Percentiles rank a stretch among this genome's conserved stretches.
Evolutionary conservation across 2,329 filamentous ascomycete species (phyloP).

Genomic region (Phoma sp.): DNA sequence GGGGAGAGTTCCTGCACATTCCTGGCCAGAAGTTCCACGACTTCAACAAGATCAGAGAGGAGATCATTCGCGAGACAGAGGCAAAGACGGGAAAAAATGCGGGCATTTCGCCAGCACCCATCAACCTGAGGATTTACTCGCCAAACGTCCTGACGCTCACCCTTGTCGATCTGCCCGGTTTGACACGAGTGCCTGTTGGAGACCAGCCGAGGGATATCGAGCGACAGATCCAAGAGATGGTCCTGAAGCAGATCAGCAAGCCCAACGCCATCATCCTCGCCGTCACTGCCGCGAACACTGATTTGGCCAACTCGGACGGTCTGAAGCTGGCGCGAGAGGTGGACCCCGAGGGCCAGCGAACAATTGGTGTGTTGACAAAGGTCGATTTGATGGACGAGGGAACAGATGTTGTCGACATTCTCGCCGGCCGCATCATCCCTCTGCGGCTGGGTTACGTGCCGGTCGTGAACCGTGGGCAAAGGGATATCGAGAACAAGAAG

Average conservation of each 20-base stretch:
- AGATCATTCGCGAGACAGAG: slow-evolving; percentile 96
- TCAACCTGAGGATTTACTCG: slow-evolving; percentile 98
- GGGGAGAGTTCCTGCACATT: slow-evolving; percentile 98
- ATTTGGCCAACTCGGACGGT: slow-evolving; percentile 98
- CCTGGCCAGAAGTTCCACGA: slow-evolving; percentile 97
- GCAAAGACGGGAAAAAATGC: slow-evolving; percentile 95
- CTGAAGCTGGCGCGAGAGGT: slow-evolving; percentile 96
- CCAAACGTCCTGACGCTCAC: slow-evolving; percentile 97
- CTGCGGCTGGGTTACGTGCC: slow-evolving; percentile 94
- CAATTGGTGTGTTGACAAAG: slow-evolving; percentile 97
- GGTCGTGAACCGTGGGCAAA: slow-evolving; percentile 95
- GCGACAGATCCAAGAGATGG: slow-evolving; percentile 96
- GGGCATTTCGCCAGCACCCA: slow-evolving; percentile 94
- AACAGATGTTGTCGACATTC: slow-evolving; percentile 97
- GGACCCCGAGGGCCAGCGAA: slow-evolving; percentile 95
- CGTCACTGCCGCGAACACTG: slow-evolving; percentile 94
- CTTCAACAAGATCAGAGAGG: slow-evolving; percentile 97
- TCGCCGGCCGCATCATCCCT: slow-evolving; percentile 96
- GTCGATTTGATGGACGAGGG: slow-evolving; percentile 99
- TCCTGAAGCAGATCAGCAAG: slow-evolving; percentile 97
- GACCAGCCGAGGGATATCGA: slow-evolving; percentile 98
- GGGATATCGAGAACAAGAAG: slow-evolving; percentile 98
- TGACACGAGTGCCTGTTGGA: slow-evolving; percentile 96
- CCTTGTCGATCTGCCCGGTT: slow-evolving; percentile 91
- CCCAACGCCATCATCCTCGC: slow-evolving; percentile 97